Base-by-base conservation (phyloP, 345 rosid genomes). In the Aegle marmelos region DNA sequence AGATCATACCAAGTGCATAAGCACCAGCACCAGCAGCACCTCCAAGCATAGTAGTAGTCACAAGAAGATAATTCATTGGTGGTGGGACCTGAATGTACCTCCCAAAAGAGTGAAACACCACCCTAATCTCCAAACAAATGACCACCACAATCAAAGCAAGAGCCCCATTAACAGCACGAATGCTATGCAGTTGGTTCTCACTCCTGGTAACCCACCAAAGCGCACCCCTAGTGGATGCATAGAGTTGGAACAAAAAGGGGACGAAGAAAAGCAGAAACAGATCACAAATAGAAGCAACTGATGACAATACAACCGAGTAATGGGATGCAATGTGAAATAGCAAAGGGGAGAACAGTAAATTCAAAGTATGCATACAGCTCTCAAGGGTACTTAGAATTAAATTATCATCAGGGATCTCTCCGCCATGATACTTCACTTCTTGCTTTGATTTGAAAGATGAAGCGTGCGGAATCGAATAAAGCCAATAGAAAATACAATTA, bases 41-140 rank as follows among this genome's bases (percentile, higher is more conserved):
- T 77, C 99, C 99, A 68, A 97, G 98, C 98, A 97, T 79, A 2
- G 97, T 88, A 78, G 75, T 75, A 16, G 98, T 97, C 68, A 97
- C 98, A 78, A 97, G 89, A 76, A 96, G 85, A 86, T 94, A 96
- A 75, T 90, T 97, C 71, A 90, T 79, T 0, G 99, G 99, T 2
- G 97, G 93, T 3, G 98, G 98, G 63, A 97, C 94, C 84, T 97
- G 99, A 81, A 97, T 91, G 79, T 97, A 97, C 83, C 89, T 88
- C 80, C 97, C 99, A 82, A 94, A 97, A 2, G 99, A 92, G 70
- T 87, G 98, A 85, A 97, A 97, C 76, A 97, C 91, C 83, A 94
- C 98, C 82, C 99, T 89, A 78, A 93, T 79, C 93, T 97, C 99
- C 87, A 97, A 90, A 80, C 97, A 90, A 8, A 97, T 83, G 72